A percentile compares a stretch with the other conserved stretches of the same genome.
phyloP scores from a whole-genome alignment of 164 flowering plant genomes.

The Vitis rotundifolia region DNA sequence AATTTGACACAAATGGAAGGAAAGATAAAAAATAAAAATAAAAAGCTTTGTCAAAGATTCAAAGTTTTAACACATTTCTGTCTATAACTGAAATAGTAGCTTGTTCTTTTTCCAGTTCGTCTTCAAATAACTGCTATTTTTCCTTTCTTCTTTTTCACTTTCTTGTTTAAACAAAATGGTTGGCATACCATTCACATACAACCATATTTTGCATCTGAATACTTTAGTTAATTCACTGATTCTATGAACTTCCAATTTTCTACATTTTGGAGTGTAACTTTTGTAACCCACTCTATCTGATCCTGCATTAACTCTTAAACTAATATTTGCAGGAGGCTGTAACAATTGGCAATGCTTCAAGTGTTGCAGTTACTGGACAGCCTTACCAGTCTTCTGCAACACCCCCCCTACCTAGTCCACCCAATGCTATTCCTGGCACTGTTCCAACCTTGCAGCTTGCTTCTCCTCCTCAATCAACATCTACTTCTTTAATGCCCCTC shows the following conservation, averaged over 20 bases:
- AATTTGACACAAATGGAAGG: too few relatives aligned
- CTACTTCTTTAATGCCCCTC: slow-evolving; percentile 47
- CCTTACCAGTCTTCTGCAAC: slow-evolving; percentile 31
- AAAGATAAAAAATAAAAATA: too few relatives aligned
- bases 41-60: too few relatives aligned
- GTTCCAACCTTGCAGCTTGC: slow-evolving; percentile 42
- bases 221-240: neutral
- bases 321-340: slow-evolving; percentile 42
- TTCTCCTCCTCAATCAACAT: slow-evolving; percentile 41
- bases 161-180: too few relatives aligned
- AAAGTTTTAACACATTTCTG: too few relatives aligned
- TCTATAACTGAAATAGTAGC: too few relatives aligned
- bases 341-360: slow-evolving; percentile 42
- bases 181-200: too few relatives aligned
- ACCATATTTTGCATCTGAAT: too few relatives aligned
- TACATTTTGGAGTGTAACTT: neutral
- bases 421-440: slow-evolving; percentile 30
- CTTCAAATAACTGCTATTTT: too few relatives aligned
- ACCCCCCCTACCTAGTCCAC: slow-evolving; percentile 28
- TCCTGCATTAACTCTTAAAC: neutral
- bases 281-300: neutral
- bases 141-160: too few relatives aligned
- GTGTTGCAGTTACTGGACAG: slow-evolving; percentile 28
- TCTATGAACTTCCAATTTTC: neutral
- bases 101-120: too few relatives aligned